Conservation (phyloP, 2,329 filamentous ascomycete genomes). For the Aspergillus luchuensis region DNA sequence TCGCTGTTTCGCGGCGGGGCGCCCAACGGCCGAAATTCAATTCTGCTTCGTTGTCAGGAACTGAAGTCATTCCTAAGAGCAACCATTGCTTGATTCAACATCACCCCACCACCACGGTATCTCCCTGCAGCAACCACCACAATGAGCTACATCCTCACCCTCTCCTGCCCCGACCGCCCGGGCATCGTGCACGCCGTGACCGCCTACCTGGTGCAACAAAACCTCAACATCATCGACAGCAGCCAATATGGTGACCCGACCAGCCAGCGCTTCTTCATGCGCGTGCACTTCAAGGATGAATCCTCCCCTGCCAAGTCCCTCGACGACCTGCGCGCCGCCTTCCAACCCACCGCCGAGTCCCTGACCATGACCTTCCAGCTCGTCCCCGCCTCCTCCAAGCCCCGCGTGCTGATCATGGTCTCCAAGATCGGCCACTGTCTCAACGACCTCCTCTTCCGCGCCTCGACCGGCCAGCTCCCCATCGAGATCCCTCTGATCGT, state of each 20-base stretch:
- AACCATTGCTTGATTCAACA: conserved; percentile 12
- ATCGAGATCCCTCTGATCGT: conserved; percentile 78
- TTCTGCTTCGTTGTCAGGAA: background rate
- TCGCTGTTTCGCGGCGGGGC: conserved; percentile 1
- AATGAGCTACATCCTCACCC: conserved; percentile 71
- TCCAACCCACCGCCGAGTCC: conserved; percentile 62
- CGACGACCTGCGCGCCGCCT: conserved; percentile 57
- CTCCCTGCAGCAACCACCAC: conserved; percentile 28
- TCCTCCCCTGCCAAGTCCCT: conserved; percentile 38
- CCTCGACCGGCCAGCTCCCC: conserved; percentile 70
- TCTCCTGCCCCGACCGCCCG: conserved; percentile 81
- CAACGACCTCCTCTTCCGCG: conserved; percentile 79
- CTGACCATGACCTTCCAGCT: conserved; percentile 73
- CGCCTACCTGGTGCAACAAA: conserved; percentile 70
- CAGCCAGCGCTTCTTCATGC: conserved; percentile 81
- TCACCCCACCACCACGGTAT: conserved; percentile 24
- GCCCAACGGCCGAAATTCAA: background rate
- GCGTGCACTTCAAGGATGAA: conserved; percentile 73
- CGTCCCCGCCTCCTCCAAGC: conserved; percentile 67
- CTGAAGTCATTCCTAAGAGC: background rate
- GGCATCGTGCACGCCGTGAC: conserved; percentile 86
- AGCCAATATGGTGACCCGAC: conserved; percentile 80
- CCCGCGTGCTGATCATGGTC: conserved; percentile 81
- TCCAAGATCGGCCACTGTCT: conserved; percentile 86
- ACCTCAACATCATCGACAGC: conserved; percentile 79